These are phyloP conservation scores for Echinochloa phyllopogon DNA, from an alignment of 176 grass and related monocot species.

Conservation along the genomic window DNA sequence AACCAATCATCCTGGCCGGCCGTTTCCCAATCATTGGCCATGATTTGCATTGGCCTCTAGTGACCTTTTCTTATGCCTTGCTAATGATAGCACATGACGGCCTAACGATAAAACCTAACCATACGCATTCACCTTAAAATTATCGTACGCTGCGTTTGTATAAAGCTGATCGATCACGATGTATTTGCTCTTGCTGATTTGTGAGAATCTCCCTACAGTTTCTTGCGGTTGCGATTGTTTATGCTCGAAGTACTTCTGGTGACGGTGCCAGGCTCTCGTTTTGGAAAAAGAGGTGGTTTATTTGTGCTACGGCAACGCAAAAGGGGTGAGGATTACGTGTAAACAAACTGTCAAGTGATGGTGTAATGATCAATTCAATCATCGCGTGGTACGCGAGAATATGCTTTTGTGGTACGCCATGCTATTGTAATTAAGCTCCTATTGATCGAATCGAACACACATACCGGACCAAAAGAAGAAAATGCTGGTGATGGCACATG, in stretches of 20 bases:
- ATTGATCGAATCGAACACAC: background rate
- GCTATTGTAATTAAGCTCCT: background rate
- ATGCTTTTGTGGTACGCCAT: conserved; percentile 33
- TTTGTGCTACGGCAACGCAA: conserved; percentile 32
- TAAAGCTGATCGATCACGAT: background rate
- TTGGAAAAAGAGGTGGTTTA: conserved; percentile 28
- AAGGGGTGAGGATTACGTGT: conserved; percentile 11
- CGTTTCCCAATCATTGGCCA: conserved; percentile 50
- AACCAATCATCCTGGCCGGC: conserved; percentile 40
- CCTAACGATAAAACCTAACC: conserved; percentile 57
- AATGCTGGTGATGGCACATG: background rate
- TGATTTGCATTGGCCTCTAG: conserved; percentile 59
- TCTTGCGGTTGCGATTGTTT: background rate
- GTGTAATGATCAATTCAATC: conserved; percentile 39
- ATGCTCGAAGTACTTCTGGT: conserved; percentile 25
- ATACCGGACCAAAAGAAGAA: background rate
- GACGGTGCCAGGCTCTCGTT: conserved; percentile 34
- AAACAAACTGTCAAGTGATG: conserved; percentile 30
- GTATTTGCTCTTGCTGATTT: conserved; percentile 21
- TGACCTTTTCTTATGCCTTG: conserved; percentile 41
- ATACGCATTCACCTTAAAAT: conserved; percentile 14
- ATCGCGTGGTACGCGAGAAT: conserved; percentile 19
- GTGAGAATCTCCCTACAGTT: conserved; percentile 40
- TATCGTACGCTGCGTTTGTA: background rate
- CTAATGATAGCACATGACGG: conserved; percentile 60